Base-by-base conservation (phyloP, 768 basidiomycete species). In the Mycena pura region DNA sequence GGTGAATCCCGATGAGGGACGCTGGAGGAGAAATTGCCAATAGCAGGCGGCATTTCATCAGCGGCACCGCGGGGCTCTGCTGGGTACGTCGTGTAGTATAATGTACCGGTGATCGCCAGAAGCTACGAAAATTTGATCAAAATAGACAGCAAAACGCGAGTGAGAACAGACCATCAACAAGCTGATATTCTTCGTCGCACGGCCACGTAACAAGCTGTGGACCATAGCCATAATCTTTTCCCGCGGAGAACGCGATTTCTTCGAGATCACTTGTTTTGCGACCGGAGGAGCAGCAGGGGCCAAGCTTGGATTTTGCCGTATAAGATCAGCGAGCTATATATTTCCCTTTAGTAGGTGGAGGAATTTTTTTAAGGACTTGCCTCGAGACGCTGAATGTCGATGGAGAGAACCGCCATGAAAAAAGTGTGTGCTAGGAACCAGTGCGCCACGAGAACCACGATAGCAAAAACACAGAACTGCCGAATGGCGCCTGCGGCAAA, bases 391-490 rank as follows among this genome's bases (percentile, higher is more conserved):
- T 97, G 95, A 44, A 98, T 88, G 78, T 99, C 96, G 66, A 99
- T 97, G 0, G 94, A 95, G 22, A 99, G 78, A 25, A 97, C 95
- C 7, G 96, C 92, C 64, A 96, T 81, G 76, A 96, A 98, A 77
- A 98, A 96, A 0, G 95, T 97, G 70, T 97, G 93, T 15, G 96
- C 90, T 61, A 99, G 83, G 78, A 96, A 96, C 95, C 95, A 99
- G 73, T 99, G 96, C 15, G 95, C 95, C 28, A 98, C 91, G 21
- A 98, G 83, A 11, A 98, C 94, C 22, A 98, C 94, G 41, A 95
- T 89, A 0, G 95, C 94, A 72, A 99, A 98, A 3, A 88, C 82
- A 73, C 95, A 96, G 70, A 98, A 96, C 68, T 98, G 94, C 36
- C 92, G 86, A 32, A 96, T 92, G 1, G 93, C 90, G 39, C 93